Evolutionary conservation across 2,329 filamentous ascomycete species (phyloP).

Genomic region (Cercospora zeae-maydis): DNA sequence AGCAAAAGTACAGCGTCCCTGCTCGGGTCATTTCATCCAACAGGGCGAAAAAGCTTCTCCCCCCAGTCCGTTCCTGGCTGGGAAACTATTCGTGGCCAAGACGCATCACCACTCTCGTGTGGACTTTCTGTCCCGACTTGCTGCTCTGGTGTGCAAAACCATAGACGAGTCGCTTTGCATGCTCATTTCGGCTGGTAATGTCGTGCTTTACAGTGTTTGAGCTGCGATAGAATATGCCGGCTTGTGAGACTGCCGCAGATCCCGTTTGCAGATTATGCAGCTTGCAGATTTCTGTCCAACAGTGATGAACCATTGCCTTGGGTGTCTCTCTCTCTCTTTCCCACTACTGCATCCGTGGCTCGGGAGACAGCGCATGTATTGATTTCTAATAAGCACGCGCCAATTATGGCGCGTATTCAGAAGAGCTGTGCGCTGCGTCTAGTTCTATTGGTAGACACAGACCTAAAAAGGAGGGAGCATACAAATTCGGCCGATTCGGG

Average conservation of each 20-base stretch:
- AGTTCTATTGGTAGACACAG: too few relatives aligned
- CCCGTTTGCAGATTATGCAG: constrained; percentile 3
- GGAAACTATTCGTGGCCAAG: not conserved
- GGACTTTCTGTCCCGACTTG: not conserved
- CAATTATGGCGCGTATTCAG: too few relatives aligned
- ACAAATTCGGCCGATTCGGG: too few relatives aligned
- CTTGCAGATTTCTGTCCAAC: not conserved
- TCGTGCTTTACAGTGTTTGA: not conserved
- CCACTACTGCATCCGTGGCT: too few relatives aligned
- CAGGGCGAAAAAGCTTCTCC: constrained; percentile 4
- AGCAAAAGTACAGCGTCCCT: not conserved
- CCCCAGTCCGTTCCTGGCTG: not conserved
- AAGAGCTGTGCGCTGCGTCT: too few relatives aligned
- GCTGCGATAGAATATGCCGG: not conserved
- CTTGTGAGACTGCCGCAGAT: not conserved
- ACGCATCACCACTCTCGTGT: not conserved
- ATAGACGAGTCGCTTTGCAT: not conserved
- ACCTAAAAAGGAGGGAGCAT: too few relatives aligned
- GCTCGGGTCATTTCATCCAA: not conserved
- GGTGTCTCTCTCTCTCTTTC: too few relatives aligned
- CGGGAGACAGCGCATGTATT: too few relatives aligned
- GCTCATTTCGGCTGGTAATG: not conserved
- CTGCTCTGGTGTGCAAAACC: not conserved
- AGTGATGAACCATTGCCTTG: not conserved
- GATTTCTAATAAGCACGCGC: too few relatives aligned